A percentile compares a stretch with the other conserved stretches of the same genome.
Evolutionary conservation across 2,329 filamentous ascomycete species (phyloP).

Genomic region (Phyllosticta citribraziliensis): DNA sequence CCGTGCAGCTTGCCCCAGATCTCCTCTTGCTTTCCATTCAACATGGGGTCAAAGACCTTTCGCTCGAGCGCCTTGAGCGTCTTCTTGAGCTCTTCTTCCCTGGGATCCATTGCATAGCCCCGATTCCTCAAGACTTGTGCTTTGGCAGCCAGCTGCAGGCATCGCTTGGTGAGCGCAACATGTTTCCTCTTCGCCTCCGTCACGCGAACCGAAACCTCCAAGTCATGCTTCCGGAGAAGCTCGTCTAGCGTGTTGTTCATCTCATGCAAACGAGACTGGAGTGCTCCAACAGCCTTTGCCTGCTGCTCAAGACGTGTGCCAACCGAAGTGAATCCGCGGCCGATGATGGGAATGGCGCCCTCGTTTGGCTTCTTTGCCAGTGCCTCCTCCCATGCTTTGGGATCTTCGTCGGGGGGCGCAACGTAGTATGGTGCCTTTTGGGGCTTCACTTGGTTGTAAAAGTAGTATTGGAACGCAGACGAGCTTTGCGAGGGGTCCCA

Average conservation of each 20-base stretch:
- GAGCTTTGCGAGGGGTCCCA: conserved; percentile 61
- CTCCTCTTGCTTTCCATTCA: conserved; percentile 69
- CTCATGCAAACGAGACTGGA: conserved; percentile 65
- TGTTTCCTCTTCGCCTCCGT: conserved; percentile 65
- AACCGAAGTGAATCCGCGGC: conserved; percentile 62
- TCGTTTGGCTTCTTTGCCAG: conserved; percentile 68
- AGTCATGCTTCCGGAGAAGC: conserved; percentile 66
- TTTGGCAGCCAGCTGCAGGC: conserved; percentile 64
- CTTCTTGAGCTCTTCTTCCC: conserved; percentile 68
- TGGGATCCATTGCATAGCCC: conserved; percentile 68
- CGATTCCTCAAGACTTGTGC: conserved; percentile 73
- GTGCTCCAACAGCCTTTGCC: conserved; percentile 56
- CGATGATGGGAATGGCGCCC: conserved; percentile 67
- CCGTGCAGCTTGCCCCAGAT: conserved; percentile 75
- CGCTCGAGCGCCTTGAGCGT: conserved; percentile 61
- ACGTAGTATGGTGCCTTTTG: conserved; percentile 67
- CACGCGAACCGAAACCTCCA: conserved; percentile 64
- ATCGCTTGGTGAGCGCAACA: conserved; percentile 61
- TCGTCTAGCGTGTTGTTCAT: conserved; percentile 66
- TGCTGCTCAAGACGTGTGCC: conserved; percentile 64
- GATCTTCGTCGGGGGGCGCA: conserved; percentile 59
- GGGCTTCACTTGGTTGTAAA: conserved; percentile 76
- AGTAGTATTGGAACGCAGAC: conserved; percentile 72
- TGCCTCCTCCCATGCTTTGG: conserved; percentile 74
- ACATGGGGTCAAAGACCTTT: conserved; percentile 61